A percentile compares a stretch with the other conserved stretches of the same genome.
Conservation (phyloP, 805 yeast genomes). For the Yarrowia bubula region DNA sequence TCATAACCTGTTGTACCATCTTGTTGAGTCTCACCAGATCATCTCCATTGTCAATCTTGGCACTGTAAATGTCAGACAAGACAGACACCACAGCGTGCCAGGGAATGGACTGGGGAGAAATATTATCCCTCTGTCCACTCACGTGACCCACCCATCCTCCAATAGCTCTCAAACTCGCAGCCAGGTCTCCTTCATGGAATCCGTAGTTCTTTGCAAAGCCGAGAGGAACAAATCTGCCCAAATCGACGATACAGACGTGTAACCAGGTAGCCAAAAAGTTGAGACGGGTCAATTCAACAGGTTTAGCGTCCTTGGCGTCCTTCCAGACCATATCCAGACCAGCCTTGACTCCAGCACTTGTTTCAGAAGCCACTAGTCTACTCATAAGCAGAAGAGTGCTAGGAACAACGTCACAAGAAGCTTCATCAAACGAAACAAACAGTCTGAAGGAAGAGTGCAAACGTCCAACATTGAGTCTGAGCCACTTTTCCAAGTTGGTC, state of each 20-base stretch:
- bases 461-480: slow-evolving; percentile 38
- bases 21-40: slow-evolving; percentile 29
- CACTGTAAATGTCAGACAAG: slow-evolving; percentile 61
- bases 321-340: slow-evolving; percentile 45
- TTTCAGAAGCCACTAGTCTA: slow-evolving; percentile 59
- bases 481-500: slow-evolving; percentile 49
- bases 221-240: slow-evolving; percentile 57
- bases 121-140: slow-evolving; percentile 38
- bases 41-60: slow-evolving; percentile 36
- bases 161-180: slow-evolving; percentile 48
- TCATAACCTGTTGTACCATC: background rate
- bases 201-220: slow-evolving; percentile 66
- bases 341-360: slow-evolving; percentile 56
- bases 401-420: slow-evolving; percentile 46
- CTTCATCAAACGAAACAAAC: slow-evolving; percentile 61
- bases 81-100: slow-evolving; percentile 54
- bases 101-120: slow-evolving; percentile 50
- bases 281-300: slow-evolving; percentile 49
- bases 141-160: slow-evolving; percentile 43
- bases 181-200: slow-evolving; percentile 70
- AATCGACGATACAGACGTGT: slow-evolving; percentile 61
- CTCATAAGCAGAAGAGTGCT: slow-evolving; percentile 55
- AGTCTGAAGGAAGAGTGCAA: slow-evolving; percentile 47
- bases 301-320: slow-evolving; percentile 34
- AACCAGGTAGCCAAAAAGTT: slow-evolving; percentile 64